These are phyloP conservation scores for Pythium utonaiense DNA, from an alignment of 352 stramenopile genomes.

Conservation along the genomic window DNA sequence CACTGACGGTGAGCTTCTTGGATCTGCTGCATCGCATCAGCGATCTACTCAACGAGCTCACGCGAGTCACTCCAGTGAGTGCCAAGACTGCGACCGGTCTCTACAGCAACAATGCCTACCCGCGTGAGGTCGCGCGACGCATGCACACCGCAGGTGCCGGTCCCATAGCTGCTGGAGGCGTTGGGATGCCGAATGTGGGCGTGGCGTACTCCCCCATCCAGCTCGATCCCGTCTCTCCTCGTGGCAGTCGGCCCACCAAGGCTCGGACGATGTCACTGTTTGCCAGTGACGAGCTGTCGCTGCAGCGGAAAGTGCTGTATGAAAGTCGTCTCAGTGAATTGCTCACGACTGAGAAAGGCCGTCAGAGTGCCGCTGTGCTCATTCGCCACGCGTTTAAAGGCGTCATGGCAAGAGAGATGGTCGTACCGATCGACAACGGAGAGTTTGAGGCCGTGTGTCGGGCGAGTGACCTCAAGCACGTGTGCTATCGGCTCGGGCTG, in stretches of 20 bases:
- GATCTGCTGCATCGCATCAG: constrained; percentile 64
- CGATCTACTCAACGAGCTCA: constrained; percentile 50
- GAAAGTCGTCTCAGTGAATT: constrained; percentile 56
- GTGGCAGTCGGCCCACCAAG: background rate
- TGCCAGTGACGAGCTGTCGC: constrained; percentile 28
- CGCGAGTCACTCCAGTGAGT: constrained; percentile 8
- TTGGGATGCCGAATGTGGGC: constrained; percentile 28
- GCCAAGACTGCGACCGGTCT: constrained; percentile 15
- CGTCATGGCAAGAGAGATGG: constrained; percentile 53
- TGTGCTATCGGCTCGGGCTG: constrained; percentile 64
- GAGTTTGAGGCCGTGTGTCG: constrained; percentile 68
- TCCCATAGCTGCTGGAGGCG: constrained; percentile 8
- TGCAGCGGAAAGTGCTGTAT: constrained; percentile 56
- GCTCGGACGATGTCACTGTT: constrained; percentile 17
- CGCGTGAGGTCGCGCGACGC: constrained; percentile 34
- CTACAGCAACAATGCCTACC: constrained; percentile 27
- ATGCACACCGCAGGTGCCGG: constrained; percentile 30
- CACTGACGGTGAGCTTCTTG: constrained; percentile 40
- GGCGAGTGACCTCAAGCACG: constrained; percentile 61
- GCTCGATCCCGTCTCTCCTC: constrained; percentile 1
- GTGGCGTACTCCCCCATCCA: constrained; percentile 17
- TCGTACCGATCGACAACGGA: constrained; percentile 63
- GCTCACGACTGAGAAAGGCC: constrained; percentile 43
- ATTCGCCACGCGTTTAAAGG: constrained; percentile 76
- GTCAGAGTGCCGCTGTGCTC: constrained; percentile 60